Percentiles rank a stretch among this genome's conserved stretches.
Evolutionary conservation across 2,329 filamentous ascomycete genomes (phyloP).

Genomic region (Claviceps arundinis): DNA sequence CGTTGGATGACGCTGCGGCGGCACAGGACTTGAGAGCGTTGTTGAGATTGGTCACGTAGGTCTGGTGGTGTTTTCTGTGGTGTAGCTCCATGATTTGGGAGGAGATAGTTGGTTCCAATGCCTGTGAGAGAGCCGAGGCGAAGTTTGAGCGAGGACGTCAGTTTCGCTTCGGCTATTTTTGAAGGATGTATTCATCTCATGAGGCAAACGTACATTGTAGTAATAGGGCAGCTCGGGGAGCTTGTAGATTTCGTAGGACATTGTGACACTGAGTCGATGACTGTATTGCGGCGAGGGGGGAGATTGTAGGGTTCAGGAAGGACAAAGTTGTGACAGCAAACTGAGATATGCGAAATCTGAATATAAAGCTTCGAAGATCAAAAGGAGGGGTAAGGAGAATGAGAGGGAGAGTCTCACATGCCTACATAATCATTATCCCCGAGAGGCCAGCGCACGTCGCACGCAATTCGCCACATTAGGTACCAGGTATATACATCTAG

Average conservation of each 20-base stretch:
- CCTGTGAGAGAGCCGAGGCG: conserved; percentile 27
- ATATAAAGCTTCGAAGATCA: background rate
- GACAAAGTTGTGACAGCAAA: background rate
- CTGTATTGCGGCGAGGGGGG: background rate
- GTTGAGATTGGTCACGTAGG: conserved; percentile 68
- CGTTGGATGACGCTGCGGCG: conserved; percentile 38
- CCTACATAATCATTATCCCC: too few species aligned
- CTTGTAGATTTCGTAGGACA: conserved; percentile 35
- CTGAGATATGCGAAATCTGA: background rate
- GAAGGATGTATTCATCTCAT: conserved; percentile 1
- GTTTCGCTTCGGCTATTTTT: conserved; percentile 23
- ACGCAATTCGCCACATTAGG: too few species aligned
- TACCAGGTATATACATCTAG: too few species aligned
- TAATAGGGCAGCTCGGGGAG: conserved; percentile 55
- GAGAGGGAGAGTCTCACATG: background rate
- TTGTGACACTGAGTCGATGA: conserved; percentile 8
- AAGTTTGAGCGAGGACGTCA: background rate
- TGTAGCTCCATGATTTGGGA: conserved; percentile 71
- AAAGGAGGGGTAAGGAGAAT: background rate
- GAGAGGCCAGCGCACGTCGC: too few species aligned
- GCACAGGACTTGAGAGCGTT: conserved; percentile 47
- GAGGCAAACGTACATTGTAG: conserved; percentile 44
- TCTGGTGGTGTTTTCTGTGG: conserved; percentile 66
- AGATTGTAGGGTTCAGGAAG: background rate
- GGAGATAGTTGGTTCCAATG: conserved; percentile 61